Evolutionary conservation across 306 rosid species (phyloP), one percentile per base, ranked within the genome.

Genomic region (Heteromeles arbutifolia): DNA sequence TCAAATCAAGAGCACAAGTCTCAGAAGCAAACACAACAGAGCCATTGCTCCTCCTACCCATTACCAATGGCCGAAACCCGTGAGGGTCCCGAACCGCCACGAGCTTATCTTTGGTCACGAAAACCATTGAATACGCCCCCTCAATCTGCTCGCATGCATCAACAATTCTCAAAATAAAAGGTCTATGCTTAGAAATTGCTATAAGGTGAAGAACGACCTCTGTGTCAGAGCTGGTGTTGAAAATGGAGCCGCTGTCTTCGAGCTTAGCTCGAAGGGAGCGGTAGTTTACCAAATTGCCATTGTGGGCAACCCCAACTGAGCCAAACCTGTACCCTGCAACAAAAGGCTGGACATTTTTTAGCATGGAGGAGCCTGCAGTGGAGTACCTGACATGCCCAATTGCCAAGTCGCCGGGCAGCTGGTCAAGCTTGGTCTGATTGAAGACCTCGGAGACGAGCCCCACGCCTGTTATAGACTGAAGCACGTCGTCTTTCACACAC

Each of bases 11-110:
- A 0, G 99, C 99, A 74, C 98, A 96, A 53, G 98, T 96, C 67
- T 96, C 99, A 10, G 99, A 96, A 3, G 99, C 99, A 76, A 96
- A 90, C 2, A 96, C 99, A n/a, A 96, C 84, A 31, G 98, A 88
- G 43, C 99, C 98, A 43, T 96, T 96, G 52, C 92, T 90, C 37
- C 98, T 89, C 56, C 98, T 87, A 2, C 99, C 99, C 98, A 96
- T 96, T 43, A 92, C 97, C 78, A 96, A 70, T 64, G 98, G 99
- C 21, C 98, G 70, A 77, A 96, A 96, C 6, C 99, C 99, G 15
- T 75, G 82, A 0, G 98, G 98, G 63, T 92, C 98, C 34, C 98
- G 78, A 1, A 86, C 97, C 2, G 97, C 97, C 31, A 95, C 96
- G 3, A 95, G 81, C 76, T 92, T 92, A 67, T 91, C 96, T n/a